Conservation (phyloP, 805 yeast species). For the Millerozyma miso region DNA sequence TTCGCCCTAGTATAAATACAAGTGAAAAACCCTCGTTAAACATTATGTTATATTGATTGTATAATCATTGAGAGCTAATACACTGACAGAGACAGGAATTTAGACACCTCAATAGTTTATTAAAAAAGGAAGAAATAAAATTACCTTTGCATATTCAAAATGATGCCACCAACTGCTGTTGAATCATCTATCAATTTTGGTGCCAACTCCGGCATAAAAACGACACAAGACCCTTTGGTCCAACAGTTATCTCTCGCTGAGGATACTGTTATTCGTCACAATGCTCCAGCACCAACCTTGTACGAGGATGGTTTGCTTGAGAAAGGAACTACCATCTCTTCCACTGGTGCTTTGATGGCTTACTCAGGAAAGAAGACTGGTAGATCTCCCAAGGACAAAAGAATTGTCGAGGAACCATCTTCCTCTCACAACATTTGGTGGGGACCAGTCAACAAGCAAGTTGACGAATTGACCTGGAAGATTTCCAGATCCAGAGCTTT, state of each 20-base stretch:
- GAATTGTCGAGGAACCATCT: constrained; percentile 92
- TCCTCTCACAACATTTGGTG: constrained; percentile 90
- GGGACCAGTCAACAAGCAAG: constrained; percentile 98
- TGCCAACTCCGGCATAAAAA: constrained; percentile 36
- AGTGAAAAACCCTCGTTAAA: neutral
- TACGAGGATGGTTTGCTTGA: constrained; percentile 94
- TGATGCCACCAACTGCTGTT: constrained; percentile 44
- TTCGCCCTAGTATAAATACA: neutral
- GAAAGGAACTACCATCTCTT: constrained; percentile 84
- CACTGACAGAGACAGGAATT: neutral
- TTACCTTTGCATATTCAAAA: constrained; percentile 10
- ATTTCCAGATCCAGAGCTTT: constrained; percentile 95
- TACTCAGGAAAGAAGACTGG: constrained; percentile 96
- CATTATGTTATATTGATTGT: neutral
- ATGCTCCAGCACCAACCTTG: constrained; percentile 86
- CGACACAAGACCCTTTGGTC: constrained; percentile 39
- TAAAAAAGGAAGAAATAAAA: neutral
- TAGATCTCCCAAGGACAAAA: constrained; percentile 96
- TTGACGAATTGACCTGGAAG: constrained; percentile 90
- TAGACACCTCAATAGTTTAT: neutral
- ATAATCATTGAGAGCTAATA: neutral
- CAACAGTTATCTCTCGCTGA: constrained; percentile 45
- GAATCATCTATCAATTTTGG: constrained; percentile 41
- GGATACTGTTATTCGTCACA: constrained; percentile 74
- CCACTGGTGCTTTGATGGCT: constrained; percentile 93